Evolutionary conservation across 306 rosid species (phyloP).

Genomic region (Leucaena leucocephala): DNA sequence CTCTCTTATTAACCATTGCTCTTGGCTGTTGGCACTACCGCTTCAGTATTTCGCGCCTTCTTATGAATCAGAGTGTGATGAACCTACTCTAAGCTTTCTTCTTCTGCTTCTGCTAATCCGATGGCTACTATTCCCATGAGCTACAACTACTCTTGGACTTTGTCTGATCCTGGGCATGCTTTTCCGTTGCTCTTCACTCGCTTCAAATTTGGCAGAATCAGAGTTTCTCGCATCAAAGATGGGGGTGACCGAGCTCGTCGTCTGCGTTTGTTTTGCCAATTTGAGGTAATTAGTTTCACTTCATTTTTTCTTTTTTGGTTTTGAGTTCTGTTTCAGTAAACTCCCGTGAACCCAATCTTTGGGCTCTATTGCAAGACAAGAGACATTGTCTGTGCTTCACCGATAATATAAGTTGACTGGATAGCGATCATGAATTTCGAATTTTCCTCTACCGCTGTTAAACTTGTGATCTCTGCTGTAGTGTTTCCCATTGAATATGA

Average conservation of each 20-base stretch:
- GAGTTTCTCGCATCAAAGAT: background rate
- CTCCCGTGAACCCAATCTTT: background rate
- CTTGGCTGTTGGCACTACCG: background rate
- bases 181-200: slow-evolving; percentile 32
- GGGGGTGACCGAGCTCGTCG: background rate
- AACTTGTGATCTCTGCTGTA: background rate
- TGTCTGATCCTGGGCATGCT: slow-evolving; percentile 28
- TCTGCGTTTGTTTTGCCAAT: slow-evolving; percentile 40
- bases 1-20: background rate
- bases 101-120: slow-evolving; percentile 22
- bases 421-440: too few relatives aligned
- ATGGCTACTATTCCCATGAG: slow-evolving; percentile 31
- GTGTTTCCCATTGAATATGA: background rate
- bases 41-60: background rate
- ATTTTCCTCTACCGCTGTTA: background rate
- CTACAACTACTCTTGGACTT: slow-evolving; percentile 16
- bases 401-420: background rate
- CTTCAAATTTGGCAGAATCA: slow-evolving; percentile 23
- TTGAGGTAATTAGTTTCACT: slow-evolving; percentile 31
- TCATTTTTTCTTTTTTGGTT: background rate
- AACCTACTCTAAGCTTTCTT: slow-evolving; percentile 6
- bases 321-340: background rate
- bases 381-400: background rate
- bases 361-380: background rate
- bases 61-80: background rate